Conservation (phyloP, 1,284 basidiomycete species). For the Trichosporon sp. region DNA sequence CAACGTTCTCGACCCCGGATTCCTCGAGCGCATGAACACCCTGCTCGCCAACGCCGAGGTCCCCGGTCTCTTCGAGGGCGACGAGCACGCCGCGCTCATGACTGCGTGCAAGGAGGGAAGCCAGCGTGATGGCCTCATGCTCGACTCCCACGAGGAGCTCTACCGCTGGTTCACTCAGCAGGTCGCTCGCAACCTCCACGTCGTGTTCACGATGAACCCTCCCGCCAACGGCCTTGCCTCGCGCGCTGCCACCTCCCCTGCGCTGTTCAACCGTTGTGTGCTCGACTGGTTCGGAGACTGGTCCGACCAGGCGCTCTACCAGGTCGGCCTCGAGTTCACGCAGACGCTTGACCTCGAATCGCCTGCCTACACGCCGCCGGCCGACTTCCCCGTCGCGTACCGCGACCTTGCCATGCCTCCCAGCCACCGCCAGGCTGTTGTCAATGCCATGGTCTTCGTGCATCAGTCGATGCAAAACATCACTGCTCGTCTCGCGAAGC, state of each 20-base stretch:
- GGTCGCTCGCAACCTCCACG: constrained; percentile 92
- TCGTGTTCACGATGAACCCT: constrained; percentile 99
- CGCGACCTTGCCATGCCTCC: constrained; percentile 75
- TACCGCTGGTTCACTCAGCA: constrained; percentile 97
- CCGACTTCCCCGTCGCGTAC: constrained; percentile 81
- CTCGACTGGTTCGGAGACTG: constrained; percentile 98
- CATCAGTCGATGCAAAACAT: constrained; percentile 86
- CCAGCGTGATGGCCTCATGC: constrained; percentile 93
- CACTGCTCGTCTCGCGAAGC: constrained; percentile 80
- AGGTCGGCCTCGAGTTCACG: constrained; percentile 94
- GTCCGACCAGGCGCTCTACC: constrained; percentile 95
- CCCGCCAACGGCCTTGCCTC: constrained; percentile 92
- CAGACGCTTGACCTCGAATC: constrained; percentile 83
- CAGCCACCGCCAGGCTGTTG: constrained; percentile 66
- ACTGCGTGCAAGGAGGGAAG: constrained; percentile 98
- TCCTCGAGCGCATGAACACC: constrained; percentile 98
- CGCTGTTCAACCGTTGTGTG: constrained; percentile 96
- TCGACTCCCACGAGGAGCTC: constrained; percentile 94
- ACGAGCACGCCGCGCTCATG: constrained; percentile 94
- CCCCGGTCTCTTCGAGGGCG: constrained; percentile 95
- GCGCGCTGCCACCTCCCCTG: constrained; percentile 93
- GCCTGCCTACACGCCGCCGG: constrained; percentile 68
- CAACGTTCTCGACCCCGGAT: constrained; percentile 96
- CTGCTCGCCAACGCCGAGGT: constrained; percentile 99
- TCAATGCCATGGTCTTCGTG: constrained; percentile 90